Percentiles rank a stretch among this genome's conserved stretches.
Conservation (phyloP, 345 rosid genomes). For the Chamaenerion angustifolium region DNA sequence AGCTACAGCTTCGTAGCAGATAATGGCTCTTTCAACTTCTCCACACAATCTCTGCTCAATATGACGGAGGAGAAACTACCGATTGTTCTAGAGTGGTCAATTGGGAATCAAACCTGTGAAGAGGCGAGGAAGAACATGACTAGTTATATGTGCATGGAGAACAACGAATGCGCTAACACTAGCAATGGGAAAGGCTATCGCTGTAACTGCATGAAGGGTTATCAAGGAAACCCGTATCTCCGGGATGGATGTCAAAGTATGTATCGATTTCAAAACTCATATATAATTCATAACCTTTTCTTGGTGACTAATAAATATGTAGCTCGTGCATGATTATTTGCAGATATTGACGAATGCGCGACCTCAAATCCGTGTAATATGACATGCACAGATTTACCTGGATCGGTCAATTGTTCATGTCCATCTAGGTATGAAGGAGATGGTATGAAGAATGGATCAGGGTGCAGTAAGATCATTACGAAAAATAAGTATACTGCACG, state of each 20-base stretch:
- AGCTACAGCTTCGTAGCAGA: constrained; percentile 17
- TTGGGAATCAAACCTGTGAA: constrained; percentile 10
- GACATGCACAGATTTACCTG: too few relatives aligned
- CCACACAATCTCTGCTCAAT: neutral
- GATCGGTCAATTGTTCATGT: too few relatives aligned
- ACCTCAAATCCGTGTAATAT: too few relatives aligned
- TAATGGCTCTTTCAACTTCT: constrained; percentile 9
- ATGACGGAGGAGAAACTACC: neutral
- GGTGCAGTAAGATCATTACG: too few relatives aligned
- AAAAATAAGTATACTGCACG: too few relatives aligned
- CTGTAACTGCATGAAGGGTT: constrained; percentile 16
- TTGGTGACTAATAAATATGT: neutral
- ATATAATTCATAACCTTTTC: too few relatives aligned
- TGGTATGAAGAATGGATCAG: too few relatives aligned
- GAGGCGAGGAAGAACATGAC: constrained; percentile 1
- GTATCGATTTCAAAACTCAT: neutral
- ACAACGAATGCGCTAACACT: constrained; percentile 1
- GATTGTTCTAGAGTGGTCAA: constrained; percentile 12
- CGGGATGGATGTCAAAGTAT: constrained; percentile 8
- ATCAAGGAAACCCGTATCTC: constrained; percentile 12
- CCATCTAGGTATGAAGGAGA: too few relatives aligned
- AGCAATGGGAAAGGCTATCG: constrained; percentile 6
- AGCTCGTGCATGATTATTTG: too few relatives aligned
- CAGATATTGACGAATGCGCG: too few relatives aligned
- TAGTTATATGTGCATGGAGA: constrained; percentile 2